These are phyloP conservation scores for Volvox africanus DNA, from an alignment of 139 green algal species.

Conservation along the genomic window DNA sequence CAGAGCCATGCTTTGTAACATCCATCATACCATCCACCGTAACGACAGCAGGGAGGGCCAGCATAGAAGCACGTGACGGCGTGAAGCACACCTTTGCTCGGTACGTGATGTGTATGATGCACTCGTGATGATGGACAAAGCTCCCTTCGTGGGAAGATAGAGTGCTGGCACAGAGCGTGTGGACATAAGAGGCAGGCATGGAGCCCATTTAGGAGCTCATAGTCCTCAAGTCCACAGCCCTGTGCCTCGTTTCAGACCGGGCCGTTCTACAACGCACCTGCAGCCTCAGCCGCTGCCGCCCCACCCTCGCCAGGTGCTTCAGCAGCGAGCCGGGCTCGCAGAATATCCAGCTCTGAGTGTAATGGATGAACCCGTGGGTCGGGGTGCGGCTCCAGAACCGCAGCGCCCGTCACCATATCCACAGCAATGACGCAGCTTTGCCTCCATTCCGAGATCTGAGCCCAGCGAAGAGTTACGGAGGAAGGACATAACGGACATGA, in stretches of 20 bases:
- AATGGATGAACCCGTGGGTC: conserved; percentile 27
- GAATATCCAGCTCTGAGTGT: neutral
- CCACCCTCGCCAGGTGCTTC: neutral
- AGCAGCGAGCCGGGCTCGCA: neutral
- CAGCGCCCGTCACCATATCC: neutral
- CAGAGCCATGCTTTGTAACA: too few species aligned
- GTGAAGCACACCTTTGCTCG: neutral
- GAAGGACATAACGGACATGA: neutral
- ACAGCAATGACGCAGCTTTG: neutral
- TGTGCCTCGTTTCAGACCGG: too few species aligned
- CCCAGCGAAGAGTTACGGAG: neutral
- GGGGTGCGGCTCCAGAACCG: conserved; percentile 34
- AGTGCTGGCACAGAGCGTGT: too few species aligned
- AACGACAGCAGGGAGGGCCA: neutral
- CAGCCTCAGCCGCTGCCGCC: neutral
- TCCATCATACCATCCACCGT: too few species aligned
- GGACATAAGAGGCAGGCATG: too few species aligned
- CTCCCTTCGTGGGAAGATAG: too few species aligned
- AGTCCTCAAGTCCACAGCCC: too few species aligned
- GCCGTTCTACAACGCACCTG: too few species aligned
- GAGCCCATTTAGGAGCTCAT: too few species aligned
- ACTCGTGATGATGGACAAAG: too few species aligned
- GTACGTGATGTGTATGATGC: too few species aligned
- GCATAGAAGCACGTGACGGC: neutral
- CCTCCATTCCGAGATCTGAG: conserved; percentile 17